A percentile compares a stretch with the other conserved stretches of the same genome.
phyloP scores from a whole-genome alignment of 768 basidiomycete species.

The Roridomyces roridus region DNA sequence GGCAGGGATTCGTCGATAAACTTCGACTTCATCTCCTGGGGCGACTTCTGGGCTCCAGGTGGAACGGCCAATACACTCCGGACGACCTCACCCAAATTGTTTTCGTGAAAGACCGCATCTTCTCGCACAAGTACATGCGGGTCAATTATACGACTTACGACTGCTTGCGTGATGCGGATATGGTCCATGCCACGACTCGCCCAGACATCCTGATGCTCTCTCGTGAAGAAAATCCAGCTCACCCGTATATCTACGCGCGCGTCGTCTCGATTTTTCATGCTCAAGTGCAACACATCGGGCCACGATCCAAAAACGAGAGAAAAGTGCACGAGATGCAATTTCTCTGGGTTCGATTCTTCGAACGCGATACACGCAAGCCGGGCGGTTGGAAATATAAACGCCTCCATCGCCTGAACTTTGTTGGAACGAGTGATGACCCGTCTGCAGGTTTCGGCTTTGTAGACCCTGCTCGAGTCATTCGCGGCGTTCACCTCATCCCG shows the following conservation, averaged over 20 bases:
- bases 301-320: neutral
- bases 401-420: neutral
- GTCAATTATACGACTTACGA: constrained; percentile 41
- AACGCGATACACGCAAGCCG: neutral
- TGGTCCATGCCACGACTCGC: constrained; percentile 40
- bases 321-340: constrained; percentile 5
- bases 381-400: neutral
- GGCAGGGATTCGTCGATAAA: constrained; percentile 27
- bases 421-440: neutral
- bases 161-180: constrained; percentile 19
- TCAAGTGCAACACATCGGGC: constrained; percentile 5
- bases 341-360: neutral
- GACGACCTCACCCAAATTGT: constrained; percentile 1
- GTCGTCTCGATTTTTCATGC: constrained; percentile 35
- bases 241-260: neutral
- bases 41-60: neutral
- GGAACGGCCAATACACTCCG: constrained; percentile 14
- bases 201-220: constrained; percentile 39
- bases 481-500: neutral
- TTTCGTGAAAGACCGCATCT: constrained; percentile 30
- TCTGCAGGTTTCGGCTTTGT: neutral
- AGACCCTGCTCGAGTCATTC: neutral
- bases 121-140: constrained; percentile 28
- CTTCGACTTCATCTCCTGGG: constrained; percentile 30
- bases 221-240: constrained; percentile 14